Evolutionary conservation across 805 yeast species (phyloP), one percentile per base, ranked within the genome.

Genomic region (Saccharomycopsis synnaedendra): DNA sequence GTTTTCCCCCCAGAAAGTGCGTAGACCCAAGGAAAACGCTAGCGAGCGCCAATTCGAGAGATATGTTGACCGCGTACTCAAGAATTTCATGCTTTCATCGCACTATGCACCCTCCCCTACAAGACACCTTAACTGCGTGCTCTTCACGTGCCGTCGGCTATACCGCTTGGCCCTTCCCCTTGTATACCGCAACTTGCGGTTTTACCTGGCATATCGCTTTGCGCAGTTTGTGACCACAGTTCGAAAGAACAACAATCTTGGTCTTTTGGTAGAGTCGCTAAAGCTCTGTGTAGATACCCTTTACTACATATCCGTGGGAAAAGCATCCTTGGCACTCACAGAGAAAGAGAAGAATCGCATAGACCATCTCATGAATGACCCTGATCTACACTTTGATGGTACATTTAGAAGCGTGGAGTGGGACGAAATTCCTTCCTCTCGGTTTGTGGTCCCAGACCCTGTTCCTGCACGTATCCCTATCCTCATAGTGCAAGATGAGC

Each of bases 141-240:
- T 85, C 9, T 74, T 72, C 47, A 78, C 80, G 5, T 69, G 71
- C 58, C 73, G 66, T 48, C 57, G 63, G 35, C 71, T 82, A 54
- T 72, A 79, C 58, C 60, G 58, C 34, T 64, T 76, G 5, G 72
- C 81, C 2, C 75, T 77, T 54, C 71, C 71, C 4, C 67, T 70
- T 29, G 62, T 86, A 7, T 87, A 85, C 60, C 57, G 65, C 9
- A 52, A 62, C 5, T 78, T 89, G 3, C 51, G 56, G 9, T 73
- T 87, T 54, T 73, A 77, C 0, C 79, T 94, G 2, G 80, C 89
- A 5, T 87, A 83, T 59, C 66, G 95, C 39, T 74, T 85, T 41
- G 93, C 86, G 0, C 95, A 87, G 62, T 80, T 87, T 56, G 77
- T 87, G 4, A 71, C 88, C 1, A 71, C 79, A 4, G 61, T 87